A percentile compares a stretch with the other conserved stretches of the same genome.
phyloP scores from a whole-genome alignment of 23 red algal species.

The Agarophyton chilense region DNA sequence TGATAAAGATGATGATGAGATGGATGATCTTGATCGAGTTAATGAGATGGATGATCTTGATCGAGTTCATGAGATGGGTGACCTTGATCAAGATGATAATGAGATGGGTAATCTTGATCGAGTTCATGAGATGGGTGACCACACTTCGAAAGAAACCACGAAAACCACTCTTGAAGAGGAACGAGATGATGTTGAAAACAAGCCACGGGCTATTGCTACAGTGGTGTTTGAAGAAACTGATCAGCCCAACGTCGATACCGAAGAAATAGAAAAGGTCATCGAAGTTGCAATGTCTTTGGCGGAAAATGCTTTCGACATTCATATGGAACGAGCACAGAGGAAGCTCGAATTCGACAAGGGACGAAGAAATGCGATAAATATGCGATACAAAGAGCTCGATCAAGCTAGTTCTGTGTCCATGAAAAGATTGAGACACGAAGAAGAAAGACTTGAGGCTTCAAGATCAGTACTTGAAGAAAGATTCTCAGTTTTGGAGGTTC shows the following conservation, averaged over 20 bases:
- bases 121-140: too few relatives aligned
- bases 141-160: background rate
- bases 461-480: background rate
- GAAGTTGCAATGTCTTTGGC: background rate
- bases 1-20: too few relatives aligned
- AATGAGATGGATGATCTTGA: too few relatives aligned
- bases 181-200: background rate
- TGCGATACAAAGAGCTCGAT: slow-evolving; percentile 3
- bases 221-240: background rate
- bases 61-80: too few relatives aligned
- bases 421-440: background rate
- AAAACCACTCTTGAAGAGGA: background rate
- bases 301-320: background rate
- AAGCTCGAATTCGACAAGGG: background rate
- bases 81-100: too few relatives aligned
- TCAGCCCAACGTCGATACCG: too few relatives aligned
- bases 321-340: background rate
- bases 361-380: background rate
- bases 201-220: too few relatives aligned
- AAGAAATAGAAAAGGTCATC: background rate
- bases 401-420: background rate
- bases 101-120: too few relatives aligned
- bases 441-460: background rate
- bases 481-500: background rate
- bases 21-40: too few relatives aligned